phyloP scores from a whole-genome alignment of 192 early-diverging fungal species.

The Podila clonocystis region DNA sequence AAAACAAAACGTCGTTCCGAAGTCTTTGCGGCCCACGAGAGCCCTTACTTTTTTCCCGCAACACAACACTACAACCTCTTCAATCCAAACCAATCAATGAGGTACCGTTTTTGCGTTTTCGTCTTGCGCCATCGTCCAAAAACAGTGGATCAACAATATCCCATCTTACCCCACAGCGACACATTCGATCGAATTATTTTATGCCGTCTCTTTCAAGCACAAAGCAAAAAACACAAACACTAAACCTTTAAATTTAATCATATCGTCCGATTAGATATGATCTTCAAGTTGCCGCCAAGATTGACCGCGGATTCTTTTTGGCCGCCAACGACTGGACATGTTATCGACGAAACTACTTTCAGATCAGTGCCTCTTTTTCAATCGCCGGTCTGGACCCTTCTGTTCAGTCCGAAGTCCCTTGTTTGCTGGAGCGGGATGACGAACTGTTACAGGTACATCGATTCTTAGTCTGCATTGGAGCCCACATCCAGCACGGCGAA shows the following conservation, averaged over 20 bases:
- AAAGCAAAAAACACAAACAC: background rate
- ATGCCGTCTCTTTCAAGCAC: background rate
- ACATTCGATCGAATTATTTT: too few species aligned
- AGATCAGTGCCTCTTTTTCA: slow-evolving; percentile 76
- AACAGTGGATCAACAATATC: too few species aligned
- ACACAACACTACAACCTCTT: slow-evolving; percentile 65
- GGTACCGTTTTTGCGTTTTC: slow-evolving; percentile 19
- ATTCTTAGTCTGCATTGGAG: slow-evolving; percentile 83
- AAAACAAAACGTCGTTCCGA: slow-evolving; percentile 6
- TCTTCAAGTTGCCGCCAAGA: slow-evolving; percentile 74
- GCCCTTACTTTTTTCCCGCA: slow-evolving; percentile 71
- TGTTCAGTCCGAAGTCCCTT: slow-evolving; percentile 63
- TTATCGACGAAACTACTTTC: slow-evolving; percentile 96
- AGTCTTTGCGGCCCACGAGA: slow-evolving; percentile 54
- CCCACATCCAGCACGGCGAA: slow-evolving; percentile 76
- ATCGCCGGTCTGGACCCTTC: slow-evolving; percentile 56
- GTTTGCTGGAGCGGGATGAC: slow-evolving; percentile 70
- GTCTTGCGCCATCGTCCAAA: too few species aligned
- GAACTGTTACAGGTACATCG: slow-evolving; percentile 63
- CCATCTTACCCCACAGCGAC: too few species aligned
- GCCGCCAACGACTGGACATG: slow-evolving; percentile 93
- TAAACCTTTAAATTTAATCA: background rate
- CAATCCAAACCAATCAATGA: slow-evolving; percentile 61
- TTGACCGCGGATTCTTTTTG: slow-evolving; percentile 94
- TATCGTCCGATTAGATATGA: slow-evolving; percentile 54